Conservation (phyloP, 2,329 filamentous ascomycete species). For the Eutypa lata region DNA sequence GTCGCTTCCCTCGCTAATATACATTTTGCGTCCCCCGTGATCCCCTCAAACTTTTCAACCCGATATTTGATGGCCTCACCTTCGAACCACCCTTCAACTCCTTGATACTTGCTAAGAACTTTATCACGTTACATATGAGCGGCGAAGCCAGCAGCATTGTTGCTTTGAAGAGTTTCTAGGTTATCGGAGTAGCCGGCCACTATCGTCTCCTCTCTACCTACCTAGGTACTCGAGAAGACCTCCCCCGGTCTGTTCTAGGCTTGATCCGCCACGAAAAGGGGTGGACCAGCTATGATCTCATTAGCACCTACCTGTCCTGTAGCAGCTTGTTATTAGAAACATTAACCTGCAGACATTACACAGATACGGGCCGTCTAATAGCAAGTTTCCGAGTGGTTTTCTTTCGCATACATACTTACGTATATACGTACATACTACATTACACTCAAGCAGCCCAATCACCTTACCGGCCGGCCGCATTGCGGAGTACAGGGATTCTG, state of each 20-base stretch:
- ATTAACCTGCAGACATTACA: constrained; percentile 12
- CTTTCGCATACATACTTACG: background rate
- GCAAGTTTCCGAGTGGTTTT: constrained; percentile 4
- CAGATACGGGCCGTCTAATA: constrained; percentile 19
- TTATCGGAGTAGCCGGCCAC: background rate
- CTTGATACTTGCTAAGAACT: too few species aligned
- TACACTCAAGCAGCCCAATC: background rate
- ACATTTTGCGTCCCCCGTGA: background rate
- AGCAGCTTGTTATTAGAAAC: constrained; percentile 2
- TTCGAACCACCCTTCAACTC: background rate
- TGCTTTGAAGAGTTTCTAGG: background rate
- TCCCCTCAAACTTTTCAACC: background rate
- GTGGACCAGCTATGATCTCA: background rate
- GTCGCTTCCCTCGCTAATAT: background rate
- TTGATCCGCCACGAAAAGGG: background rate
- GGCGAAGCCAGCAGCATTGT: too few species aligned
- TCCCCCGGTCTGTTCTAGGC: background rate
- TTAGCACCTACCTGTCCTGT: background rate
- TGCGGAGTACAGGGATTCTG: constrained; percentile 6
- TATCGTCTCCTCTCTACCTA: background rate
- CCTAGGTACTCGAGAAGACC: too few species aligned
- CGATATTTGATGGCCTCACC: background rate
- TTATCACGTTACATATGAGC: too few species aligned
- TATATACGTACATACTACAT: too few species aligned
- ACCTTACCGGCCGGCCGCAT: constrained; percentile 4